Conservation (phyloP, 1,139 yeast genomes). For the Lodderomyces orthopsilosis region DNA sequence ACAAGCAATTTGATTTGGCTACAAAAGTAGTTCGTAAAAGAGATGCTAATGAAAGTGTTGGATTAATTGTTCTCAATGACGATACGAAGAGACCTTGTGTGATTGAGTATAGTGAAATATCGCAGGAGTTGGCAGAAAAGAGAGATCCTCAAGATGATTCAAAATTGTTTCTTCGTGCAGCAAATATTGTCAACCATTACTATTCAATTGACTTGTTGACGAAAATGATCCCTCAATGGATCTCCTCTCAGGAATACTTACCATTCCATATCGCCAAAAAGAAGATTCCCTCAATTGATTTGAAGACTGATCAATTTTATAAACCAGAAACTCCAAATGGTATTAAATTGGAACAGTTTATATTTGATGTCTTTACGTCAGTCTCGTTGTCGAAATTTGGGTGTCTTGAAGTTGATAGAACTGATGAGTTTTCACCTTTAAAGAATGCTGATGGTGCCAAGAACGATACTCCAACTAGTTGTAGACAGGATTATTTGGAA, state of each 20-base stretch:
- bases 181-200: constrained; percentile 96
- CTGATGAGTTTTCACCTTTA: constrained; percentile 87
- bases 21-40: constrained; percentile 95
- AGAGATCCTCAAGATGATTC: constrained; percentile 46
- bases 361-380: constrained; percentile 91
- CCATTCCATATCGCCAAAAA: constrained; percentile 95
- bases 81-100: constrained; percentile 72
- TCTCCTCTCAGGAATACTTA: constrained; percentile 57
- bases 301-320: constrained; percentile 42
- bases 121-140: constrained; percentile 67
- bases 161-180: constrained; percentile 79
- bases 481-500: constrained; percentile 60
- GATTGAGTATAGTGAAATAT: constrained; percentile 91
- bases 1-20: constrained; percentile 66
- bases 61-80: constrained; percentile 77
- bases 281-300: constrained; percentile 68
- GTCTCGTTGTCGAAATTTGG: constrained; percentile 77
- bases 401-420: constrained; percentile 85
- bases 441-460: constrained; percentile 84
- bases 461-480: constrained; percentile 83
- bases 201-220: constrained; percentile 74
- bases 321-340: constrained; percentile 83
- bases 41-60: constrained; percentile 85
- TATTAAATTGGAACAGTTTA: constrained; percentile 92
- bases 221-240: constrained; percentile 66